Evolutionary conservation across 768 basidiomycete genomes (phyloP).

Genomic region (Mycena latifolia): DNA sequence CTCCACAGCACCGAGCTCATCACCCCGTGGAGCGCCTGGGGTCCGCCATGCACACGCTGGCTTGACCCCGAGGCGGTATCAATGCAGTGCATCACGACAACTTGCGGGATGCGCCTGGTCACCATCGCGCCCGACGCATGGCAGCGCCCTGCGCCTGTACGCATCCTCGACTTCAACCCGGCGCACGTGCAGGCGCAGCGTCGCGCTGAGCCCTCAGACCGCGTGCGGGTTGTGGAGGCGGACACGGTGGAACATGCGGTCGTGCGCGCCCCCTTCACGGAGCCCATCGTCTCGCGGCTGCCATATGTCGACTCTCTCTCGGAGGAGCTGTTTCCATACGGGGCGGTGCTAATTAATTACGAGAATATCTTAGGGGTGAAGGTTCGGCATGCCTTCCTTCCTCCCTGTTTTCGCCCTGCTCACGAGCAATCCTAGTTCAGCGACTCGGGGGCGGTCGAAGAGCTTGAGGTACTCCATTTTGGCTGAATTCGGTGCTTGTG

Average conservation of each 20-base stretch:
- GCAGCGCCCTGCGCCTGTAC: constrained; percentile 13
- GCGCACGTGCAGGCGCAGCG: background rate
- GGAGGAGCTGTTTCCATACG: constrained; percentile 12
- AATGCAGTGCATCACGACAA: constrained; percentile 28
- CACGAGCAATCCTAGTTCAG: too few species aligned
- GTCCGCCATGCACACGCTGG: constrained; percentile 25
- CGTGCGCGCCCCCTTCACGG: background rate
- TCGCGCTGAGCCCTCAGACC: background rate
- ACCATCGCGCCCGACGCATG: constrained; percentile 21
- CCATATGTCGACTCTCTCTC: constrained; percentile 13
- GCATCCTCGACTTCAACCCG: constrained; percentile 25
- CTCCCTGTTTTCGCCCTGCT: too few species aligned
- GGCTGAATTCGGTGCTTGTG: too few species aligned
- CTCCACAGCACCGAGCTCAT: background rate
- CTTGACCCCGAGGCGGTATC: constrained; percentile 2
- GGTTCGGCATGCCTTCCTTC: background rate
- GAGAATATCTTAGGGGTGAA: constrained; percentile 6
- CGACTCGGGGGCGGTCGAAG: too few species aligned
- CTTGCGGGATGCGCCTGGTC: constrained; percentile 26
- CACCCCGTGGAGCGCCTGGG: constrained; percentile 16
- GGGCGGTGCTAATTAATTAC: constrained; percentile 10
- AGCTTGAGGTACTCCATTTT: too few species aligned
- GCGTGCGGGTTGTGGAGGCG: background rate
- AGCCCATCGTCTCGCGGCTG: background rate
- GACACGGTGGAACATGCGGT: background rate